A percentile compares a stretch with the other conserved stretches of the same genome.
Conservation (phyloP, 1,139 yeast species). For the Pneumocystis oryctolagi region DNA sequence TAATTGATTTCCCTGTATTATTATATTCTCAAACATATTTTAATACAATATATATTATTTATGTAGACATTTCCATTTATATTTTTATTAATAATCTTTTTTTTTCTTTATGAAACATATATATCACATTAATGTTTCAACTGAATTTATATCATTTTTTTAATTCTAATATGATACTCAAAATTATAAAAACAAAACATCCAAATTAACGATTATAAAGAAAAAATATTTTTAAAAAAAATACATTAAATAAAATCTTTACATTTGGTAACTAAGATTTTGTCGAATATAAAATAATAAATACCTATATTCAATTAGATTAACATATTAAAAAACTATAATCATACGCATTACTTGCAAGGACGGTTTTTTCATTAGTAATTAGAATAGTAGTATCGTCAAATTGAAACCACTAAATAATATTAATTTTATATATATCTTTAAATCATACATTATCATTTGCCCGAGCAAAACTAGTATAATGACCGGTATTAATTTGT, state of each 20-base stretch:
- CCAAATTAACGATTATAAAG: too few relatives aligned
- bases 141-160: too few relatives aligned
- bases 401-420: slow-evolving; percentile 62
- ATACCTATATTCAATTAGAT: slow-evolving; percentile 10
- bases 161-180: too few relatives aligned
- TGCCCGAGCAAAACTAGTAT: slow-evolving; percentile 42
- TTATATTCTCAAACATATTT: too few relatives aligned
- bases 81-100: too few relatives aligned
- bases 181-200: too few relatives aligned
- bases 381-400: slow-evolving; percentile 78
- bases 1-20: background rate
- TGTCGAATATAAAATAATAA: slow-evolving; percentile 12
- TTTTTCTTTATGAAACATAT: too few relatives aligned
- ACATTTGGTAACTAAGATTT: background rate
- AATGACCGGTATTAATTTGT: slow-evolving; percentile 88
- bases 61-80: too few relatives aligned
- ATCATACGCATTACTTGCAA: slow-evolving; percentile 24
- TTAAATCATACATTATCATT: background rate
- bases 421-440: background rate
- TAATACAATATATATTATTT: too few relatives aligned
- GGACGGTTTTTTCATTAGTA: slow-evolving; percentile 49
- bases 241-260: background rate
- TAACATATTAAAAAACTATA: background rate
- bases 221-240: background rate
- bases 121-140: too few relatives aligned